Conservation (phyloP, 2,329 filamentous ascomycete genomes). For the Akanthomyces dipterigenus region DNA sequence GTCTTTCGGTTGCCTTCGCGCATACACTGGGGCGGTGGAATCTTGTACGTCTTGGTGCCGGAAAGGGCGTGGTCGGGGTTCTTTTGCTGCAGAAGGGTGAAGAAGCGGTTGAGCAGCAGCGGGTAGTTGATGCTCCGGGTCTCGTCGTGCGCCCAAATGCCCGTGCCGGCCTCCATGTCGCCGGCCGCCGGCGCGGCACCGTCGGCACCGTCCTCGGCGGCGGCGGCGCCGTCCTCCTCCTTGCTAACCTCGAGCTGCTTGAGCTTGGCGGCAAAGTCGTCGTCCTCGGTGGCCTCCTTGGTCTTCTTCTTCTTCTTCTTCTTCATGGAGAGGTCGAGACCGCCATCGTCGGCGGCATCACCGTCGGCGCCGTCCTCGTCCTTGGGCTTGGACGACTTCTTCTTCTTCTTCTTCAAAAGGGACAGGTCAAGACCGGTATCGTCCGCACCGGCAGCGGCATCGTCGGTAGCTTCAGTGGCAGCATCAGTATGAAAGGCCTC, state of each 20-base stretch:
- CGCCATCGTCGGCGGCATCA: slow-evolving; percentile 38
- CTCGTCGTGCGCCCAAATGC: slow-evolving; percentile 82
- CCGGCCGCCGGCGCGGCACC: slow-evolving; percentile 57
- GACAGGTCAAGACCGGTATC: slow-evolving; percentile 51
- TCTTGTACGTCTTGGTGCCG: slow-evolving; percentile 95
- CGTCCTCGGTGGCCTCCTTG: slow-evolving; percentile 55
- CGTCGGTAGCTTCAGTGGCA: slow-evolving; percentile 32
- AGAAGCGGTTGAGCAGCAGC: slow-evolving; percentile 84
- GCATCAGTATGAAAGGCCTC: slow-evolving; percentile 45
- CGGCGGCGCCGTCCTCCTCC: slow-evolving; percentile 44
- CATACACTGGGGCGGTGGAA: slow-evolving; percentile 94
- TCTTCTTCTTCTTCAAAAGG: slow-evolving; percentile 84
- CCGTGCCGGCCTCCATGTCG: slow-evolving; percentile 80
- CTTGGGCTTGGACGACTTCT: slow-evolving; percentile 39
- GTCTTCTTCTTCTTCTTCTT: slow-evolving; percentile 56
- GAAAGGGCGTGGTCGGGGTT: slow-evolving; percentile 91
- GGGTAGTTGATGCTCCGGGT: slow-evolving; percentile 74
- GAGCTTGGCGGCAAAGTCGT: slow-evolving; percentile 54
- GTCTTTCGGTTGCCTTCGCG: slow-evolving; percentile 99
- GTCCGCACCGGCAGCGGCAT: slow-evolving; percentile 33
- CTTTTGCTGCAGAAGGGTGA: slow-evolving; percentile 87
- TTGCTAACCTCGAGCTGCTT: slow-evolving; percentile 60
- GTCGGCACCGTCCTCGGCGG: slow-evolving; percentile 42
- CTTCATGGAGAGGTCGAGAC: slow-evolving; percentile 56
- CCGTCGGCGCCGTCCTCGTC: slow-evolving; percentile 42